phyloP scores from a whole-genome alignment of 768 basidiomycete genomes.

The Boletus huronensis region DNA sequence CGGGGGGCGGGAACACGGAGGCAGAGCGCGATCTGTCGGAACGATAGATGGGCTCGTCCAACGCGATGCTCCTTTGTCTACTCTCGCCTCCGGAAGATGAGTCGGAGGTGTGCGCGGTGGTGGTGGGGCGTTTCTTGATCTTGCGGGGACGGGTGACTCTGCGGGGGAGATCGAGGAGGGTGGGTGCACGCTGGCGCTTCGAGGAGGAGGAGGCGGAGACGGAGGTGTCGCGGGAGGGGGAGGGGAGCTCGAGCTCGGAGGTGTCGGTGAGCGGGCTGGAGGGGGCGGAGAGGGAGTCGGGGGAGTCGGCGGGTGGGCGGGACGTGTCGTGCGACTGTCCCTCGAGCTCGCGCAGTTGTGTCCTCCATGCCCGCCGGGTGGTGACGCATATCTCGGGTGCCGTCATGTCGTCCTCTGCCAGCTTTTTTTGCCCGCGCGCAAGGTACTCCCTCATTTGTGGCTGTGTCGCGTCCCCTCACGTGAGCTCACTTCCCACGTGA shows the following conservation, averaged over 20 bases:
- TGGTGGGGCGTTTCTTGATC: conserved; percentile 25
- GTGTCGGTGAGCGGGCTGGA: conserved; percentile 26
- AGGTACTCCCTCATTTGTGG: conserved; percentile 12
- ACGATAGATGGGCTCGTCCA: conserved; percentile 55
- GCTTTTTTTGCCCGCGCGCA: background rate
- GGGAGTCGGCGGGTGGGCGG: conserved; percentile 14
- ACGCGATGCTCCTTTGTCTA: conserved; percentile 35
- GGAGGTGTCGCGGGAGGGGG: conserved; percentile 20
- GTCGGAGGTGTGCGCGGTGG: conserved; percentile 24
- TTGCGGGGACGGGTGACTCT: conserved; percentile 16
- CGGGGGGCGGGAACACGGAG: conserved; percentile 42
- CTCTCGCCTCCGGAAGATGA: conserved; percentile 46
- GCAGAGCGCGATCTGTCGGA: conserved; percentile 62
- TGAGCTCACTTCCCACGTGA: conserved; percentile 1
- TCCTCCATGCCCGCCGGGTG: conserved; percentile 29
- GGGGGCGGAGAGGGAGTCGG: conserved; percentile 15
- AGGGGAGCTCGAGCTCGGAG: conserved; percentile 13
- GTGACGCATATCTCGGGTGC: conserved; percentile 26
- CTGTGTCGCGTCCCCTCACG: conserved; percentile 18
- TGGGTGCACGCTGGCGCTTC: conserved; percentile 21
- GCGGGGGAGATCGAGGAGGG: conserved; percentile 1
- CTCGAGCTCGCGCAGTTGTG: conserved; percentile 19
- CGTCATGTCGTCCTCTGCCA: conserved; percentile 13
- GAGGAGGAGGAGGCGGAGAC: conserved; percentile 25
- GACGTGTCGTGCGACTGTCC: background rate